Evolutionary conservation across 2,329 filamentous ascomycete genomes (phyloP), one percentile per base, ranked within the genome.

Genomic region (Passalora sequoiae): DNA sequence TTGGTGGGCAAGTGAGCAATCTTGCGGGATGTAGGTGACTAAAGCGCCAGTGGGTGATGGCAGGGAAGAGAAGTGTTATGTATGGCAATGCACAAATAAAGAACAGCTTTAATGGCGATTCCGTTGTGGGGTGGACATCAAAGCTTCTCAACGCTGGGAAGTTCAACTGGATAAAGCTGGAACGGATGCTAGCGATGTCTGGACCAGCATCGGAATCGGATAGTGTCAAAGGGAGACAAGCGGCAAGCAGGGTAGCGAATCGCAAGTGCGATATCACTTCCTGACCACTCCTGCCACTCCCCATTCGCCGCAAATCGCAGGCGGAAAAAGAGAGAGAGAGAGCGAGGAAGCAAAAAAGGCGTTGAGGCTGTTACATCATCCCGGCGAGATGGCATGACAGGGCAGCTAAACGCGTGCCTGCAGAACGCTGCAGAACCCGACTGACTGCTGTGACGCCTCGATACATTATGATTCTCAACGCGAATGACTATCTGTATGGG

Each of bases 71-170:
- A 33, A 33, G 30, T 33, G 30, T 33, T 33, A 33, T 33, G 30
- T 33, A 33, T 17, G 30, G 1, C n/a, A 33, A 5, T 7, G 16
- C 30, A 12, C 9, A 8, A 4, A 33, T 6, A 3, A 13, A 9
- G 15, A 33, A 19, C n/a, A n/a, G n/a, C n/a, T n/a, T 33, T 9
- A 17, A 36, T 9, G 33, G 33, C 33, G 33, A 36, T 36, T 36
- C 24, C 33, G 33, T 36, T 36, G 33, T 36, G 33, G 33, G 33
- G 33, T 21, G 21, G 16, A 15, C 17, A 21, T n/a, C 20, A 9
- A 36, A 36, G 33, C 33, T 36, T 36, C 33, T 24, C 33, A 36
- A 36, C 33, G 19, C n/a, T 20, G 33, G 33, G 24, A n/a, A 36
- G 24, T n/a, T n/a, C 33, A 24, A 19, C 6, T 19, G 17, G 21